Evolutionary conservation across 73 alveolate species (phyloP), one percentile per base, ranked within the genome.

Genomic region (Blepharisma japonicum): DNA sequence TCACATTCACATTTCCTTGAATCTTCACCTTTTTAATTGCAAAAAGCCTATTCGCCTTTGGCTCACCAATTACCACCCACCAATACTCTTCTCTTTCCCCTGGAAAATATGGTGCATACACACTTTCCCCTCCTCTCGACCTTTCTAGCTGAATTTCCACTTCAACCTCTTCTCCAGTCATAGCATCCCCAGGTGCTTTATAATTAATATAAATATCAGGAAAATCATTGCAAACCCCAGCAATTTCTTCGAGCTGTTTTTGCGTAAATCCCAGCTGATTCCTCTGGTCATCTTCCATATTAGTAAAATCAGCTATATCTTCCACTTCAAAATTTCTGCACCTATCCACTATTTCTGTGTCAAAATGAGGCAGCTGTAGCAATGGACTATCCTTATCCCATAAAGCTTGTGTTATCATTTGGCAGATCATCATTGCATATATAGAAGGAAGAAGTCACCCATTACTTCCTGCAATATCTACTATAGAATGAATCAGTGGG

Each of bases 1-100:
- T 47, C 14, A 25, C 45, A 32, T 32, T 11, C 9, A 7, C 8
- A n/a, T 74, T 21, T 21, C 6, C 45, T 46, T 7, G 51, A 68
- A 55, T 67, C 9, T 80, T 23, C 23, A 77, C 68, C 0, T 32
- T 48, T 70, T 68, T 70, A 7, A 20, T 68, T 8, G 84, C 86
- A 7, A 38, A 14, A 9, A 53, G 55, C 81, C 71, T 81, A 48
- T 68, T 77, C 55, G 45, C 48, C 66, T 81, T 71, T 6, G 93
- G 90, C 27, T 80, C 83, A 3, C 96, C 96, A 6, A 87, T 78
- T n/a, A 93, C 85, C 50, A 93, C 76, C 98, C 98, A 93, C 97
- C 98, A 93, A 32, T 81, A 71, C 79, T 93, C 98, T 66, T 93
- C 96, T 81, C 91, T 93, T 81, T 83, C 96, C 72, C 23, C 46